A percentile compares a stretch with the other conserved stretches of the same genome.
These are phyloP conservation scores for Malassezia sp. DNA, from an alignment of 1,284 basidiomycete genomes.

Conservation along the genomic window DNA sequence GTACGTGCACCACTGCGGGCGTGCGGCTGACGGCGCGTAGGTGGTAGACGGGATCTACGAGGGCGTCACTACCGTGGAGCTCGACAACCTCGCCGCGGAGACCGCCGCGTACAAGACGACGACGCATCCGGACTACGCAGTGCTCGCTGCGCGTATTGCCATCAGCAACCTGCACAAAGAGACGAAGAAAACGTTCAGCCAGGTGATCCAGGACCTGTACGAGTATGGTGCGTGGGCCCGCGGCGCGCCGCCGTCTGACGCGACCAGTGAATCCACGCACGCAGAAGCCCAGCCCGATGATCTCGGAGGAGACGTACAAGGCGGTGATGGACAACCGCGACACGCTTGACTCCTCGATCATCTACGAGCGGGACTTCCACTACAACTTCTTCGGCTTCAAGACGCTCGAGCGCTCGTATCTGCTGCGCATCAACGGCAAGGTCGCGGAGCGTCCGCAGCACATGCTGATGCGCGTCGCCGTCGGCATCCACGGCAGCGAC, in stretches of 20 bases:
- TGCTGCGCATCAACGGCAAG: conserved; percentile 83
- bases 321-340: conserved; percentile 73
- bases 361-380: conserved; percentile 95
- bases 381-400: conserved; percentile 90
- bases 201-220: conserved; percentile 82
- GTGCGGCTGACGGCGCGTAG: no score
- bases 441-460: conserved; percentile 96
- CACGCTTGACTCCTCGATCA: conserved; percentile 79
- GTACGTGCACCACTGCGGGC: conserved; percentile 55
- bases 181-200: conserved; percentile 91
- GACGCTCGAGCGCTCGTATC: conserved; percentile 94
- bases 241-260: neutral
- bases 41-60: conserved; percentile 91
- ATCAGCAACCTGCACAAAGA: conserved; percentile 99
- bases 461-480: conserved; percentile 98
- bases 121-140: conserved; percentile 85
- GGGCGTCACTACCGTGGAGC: conserved; percentile 91
- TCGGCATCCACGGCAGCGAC: conserved; percentile 87
- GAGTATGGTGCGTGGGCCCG: conserved; percentile 64
- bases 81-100: conserved; percentile 69
- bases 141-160: conserved; percentile 93
- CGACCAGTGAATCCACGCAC: conserved; percentile 96
- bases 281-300: conserved; percentile 67
- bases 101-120: conserved; percentile 96
- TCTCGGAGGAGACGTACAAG: conserved; percentile 75